A percentile compares a stretch with the other conserved stretches of the same genome.
phyloP scores from a whole-genome alignment of 1,284 basidiomycete species.

The Cryptococcus sp. region DNA sequence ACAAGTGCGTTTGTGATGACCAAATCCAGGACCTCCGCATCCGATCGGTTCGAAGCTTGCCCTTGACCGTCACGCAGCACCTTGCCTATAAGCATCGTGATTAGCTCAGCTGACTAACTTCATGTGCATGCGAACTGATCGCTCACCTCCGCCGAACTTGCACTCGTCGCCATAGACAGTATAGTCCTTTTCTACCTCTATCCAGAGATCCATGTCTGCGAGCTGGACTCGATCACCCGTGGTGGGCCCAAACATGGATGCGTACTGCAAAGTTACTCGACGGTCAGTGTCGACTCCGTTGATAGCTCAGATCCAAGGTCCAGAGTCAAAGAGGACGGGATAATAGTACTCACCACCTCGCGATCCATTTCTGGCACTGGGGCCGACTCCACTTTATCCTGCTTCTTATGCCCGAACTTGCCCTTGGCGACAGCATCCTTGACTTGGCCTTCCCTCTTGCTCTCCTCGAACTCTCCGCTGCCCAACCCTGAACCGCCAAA shows the following conservation, averaged over 20 bases:
- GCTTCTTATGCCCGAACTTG: conserved; percentile 48
- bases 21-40: conserved; percentile 75
- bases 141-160: conserved; percentile 91
- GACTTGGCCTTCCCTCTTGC: conserved; percentile 25
- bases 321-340: background rate
- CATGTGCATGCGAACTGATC: background rate
- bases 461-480: conserved; percentile 57
- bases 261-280: conserved; percentile 58
- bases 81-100: conserved; percentile 64
- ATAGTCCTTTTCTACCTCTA: conserved; percentile 86
- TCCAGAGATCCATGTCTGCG: conserved; percentile 88
- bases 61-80: conserved; percentile 96
- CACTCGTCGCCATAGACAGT: conserved; percentile 79
- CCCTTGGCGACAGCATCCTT: conserved; percentile 29
- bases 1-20: conserved; percentile 95
- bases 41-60: conserved; percentile 75
- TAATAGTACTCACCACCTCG: conserved; percentile 46
- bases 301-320: background rate
- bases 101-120: background rate
- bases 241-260: conserved; percentile 93
- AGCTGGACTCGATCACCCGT: conserved; percentile 84
- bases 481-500: conserved; percentile 81
- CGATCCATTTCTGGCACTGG: conserved; percentile 45
- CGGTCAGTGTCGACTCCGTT: background rate
- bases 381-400: conserved; percentile 36